A percentile compares a stretch with the other conserved stretches of the same genome.
These are phyloP conservation scores for Dalbergia oliveri DNA, from an alignment of 306 rosid genomes.

Conservation along the genomic window DNA sequence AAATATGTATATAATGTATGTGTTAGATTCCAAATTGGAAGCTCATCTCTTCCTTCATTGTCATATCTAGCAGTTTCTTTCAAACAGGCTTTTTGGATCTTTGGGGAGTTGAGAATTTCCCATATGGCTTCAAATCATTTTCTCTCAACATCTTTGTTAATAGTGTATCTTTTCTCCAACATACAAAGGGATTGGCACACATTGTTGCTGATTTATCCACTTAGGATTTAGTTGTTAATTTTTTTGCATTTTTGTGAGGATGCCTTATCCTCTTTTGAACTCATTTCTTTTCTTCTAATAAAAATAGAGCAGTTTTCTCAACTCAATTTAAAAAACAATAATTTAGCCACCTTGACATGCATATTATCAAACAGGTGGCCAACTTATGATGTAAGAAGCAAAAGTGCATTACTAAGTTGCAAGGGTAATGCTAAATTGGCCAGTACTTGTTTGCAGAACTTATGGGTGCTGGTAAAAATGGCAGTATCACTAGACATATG, in stretches of 20 bases:
- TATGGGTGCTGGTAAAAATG: neutral
- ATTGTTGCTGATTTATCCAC: neutral
- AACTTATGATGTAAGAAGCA: constrained; percentile 29
- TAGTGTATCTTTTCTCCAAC: neutral
- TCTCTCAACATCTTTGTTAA: neutral
- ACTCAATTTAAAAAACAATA: neutral
- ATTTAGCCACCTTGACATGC: constrained; percentile 29
- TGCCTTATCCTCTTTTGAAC: neutral
- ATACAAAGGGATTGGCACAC: neutral
- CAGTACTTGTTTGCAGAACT: constrained; percentile 23
- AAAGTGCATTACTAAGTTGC: neutral
- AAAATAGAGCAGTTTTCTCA: constrained; percentile 6
- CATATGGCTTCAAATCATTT: neutral
- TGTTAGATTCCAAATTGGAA: neutral
- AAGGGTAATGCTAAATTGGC: constrained; percentile 16
- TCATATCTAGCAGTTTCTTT: neutral
- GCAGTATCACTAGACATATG: neutral
- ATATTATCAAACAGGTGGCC: constrained; percentile 15
- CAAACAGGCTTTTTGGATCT: neutral
- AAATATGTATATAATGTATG: neutral
- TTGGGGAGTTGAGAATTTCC: neutral
- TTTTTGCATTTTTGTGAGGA: neutral
- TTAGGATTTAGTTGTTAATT: neutral
- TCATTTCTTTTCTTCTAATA: too few relatives aligned
- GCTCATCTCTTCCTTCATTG: neutral